phyloP scores from a whole-genome alignment of 345 rosid genomes.

The Citrus hindsii region DNA sequence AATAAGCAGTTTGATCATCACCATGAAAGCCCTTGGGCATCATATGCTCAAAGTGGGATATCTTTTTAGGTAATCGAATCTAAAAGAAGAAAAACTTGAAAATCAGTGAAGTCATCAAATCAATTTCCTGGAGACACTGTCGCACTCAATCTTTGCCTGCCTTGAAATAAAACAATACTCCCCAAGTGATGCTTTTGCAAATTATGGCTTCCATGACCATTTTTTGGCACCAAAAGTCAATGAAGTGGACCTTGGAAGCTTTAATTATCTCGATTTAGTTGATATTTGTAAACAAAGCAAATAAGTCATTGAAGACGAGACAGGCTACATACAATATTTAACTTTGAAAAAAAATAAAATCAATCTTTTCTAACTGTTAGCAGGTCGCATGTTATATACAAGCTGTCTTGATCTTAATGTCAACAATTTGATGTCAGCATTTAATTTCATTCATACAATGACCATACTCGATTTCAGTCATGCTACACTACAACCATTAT shows the following conservation, averaged over 20 bases:
- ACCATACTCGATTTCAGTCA: background rate
- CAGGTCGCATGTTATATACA: too few species aligned
- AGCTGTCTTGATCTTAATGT: background rate
- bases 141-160: background rate
- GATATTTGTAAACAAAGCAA: background rate
- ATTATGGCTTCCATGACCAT: background rate
- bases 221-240: slow-evolving; percentile 29
- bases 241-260: slow-evolving; percentile 18
- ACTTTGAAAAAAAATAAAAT: too few species aligned
- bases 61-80: background rate
- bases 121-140: background rate
- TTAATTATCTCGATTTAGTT: background rate
- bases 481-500: background rate
- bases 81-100: background rate
- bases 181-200: slow-evolving; percentile 8
- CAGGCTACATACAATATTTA: background rate
- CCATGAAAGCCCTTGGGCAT: too few species aligned
- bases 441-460: background rate
- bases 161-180: background rate
- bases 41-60: too few species aligned
- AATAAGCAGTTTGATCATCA: too few species aligned
- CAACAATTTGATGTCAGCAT: slow-evolving; percentile 15
- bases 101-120: background rate
- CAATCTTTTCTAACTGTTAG: too few species aligned
- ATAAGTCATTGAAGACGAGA: slow-evolving; percentile 21